Conservation (phyloP, 768 basidiomycete genomes). For the Macrolepiota dolichaula region DNA sequence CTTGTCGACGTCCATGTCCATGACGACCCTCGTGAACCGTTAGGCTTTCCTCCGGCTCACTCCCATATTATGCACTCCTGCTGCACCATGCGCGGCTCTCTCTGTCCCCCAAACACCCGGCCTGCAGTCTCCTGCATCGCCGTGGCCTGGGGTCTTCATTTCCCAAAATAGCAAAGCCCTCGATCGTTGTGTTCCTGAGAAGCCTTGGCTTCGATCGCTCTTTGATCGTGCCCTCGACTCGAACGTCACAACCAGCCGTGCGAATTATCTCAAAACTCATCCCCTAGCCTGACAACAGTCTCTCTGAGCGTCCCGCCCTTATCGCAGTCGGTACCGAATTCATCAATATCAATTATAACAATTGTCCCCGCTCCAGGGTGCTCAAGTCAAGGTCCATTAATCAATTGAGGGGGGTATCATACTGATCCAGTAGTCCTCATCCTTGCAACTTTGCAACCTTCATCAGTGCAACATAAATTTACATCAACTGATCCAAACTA, state of each 20-base stretch:
- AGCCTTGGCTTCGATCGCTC: conserved; percentile 29
- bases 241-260: conserved; percentile 27
- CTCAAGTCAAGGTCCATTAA: too few relatives aligned
- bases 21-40: conserved; percentile 20
- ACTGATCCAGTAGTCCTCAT: too few relatives aligned
- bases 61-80: too few relatives aligned
- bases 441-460: too few relatives aligned
- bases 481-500: not conserved
- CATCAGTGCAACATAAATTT: not conserved
- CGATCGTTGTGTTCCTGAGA: conserved; percentile 36
- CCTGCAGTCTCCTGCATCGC: conserved; percentile 8
- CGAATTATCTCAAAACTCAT: not conserved
- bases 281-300: conserved; percentile 16
- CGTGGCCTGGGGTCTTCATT: conserved; percentile 4
- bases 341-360: too few relatives aligned
- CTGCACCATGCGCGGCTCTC: too few relatives aligned
- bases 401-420: too few relatives aligned
- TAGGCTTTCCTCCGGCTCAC: too few relatives aligned
- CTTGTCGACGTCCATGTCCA: conserved; percentile 25
- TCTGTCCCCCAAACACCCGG: conserved; percentile 1
- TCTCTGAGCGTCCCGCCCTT: conserved; percentile 22
- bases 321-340: conserved; percentile 24
- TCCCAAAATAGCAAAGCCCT: conserved; percentile 21
- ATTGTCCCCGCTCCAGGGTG: too few relatives aligned
- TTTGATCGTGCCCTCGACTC: conserved; percentile 19